Percentiles rank a stretch among this genome's conserved stretches.
Conservation (phyloP, 2,329 filamentous ascomycete genomes). For the Pyrenochaeta sp. region DNA sequence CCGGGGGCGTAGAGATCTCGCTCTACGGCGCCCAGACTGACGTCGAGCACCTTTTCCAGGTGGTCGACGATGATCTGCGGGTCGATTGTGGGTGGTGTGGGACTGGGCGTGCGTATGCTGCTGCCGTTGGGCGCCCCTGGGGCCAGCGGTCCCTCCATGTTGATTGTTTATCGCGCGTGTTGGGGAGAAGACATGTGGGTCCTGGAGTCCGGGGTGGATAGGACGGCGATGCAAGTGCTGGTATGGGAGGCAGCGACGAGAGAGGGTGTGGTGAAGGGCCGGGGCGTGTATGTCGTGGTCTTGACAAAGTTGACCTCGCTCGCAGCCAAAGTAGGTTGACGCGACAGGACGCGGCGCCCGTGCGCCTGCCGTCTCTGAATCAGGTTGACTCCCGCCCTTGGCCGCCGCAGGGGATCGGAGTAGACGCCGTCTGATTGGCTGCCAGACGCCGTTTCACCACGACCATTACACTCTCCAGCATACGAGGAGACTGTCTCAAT, state of each 20-base stretch:
- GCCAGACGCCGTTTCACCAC: constrained; percentile 3
- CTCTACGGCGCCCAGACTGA: constrained; percentile 62
- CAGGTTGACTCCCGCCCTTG: constrained; percentile 23
- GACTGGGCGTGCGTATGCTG: constrained; percentile 44
- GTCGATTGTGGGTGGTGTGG: constrained; percentile 52
- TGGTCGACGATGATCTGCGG: constrained; percentile 58
- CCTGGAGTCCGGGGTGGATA: constrained; percentile 23
- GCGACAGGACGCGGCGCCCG: no score
- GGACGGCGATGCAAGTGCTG: constrained; percentile 6
- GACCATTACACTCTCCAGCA: constrained; percentile 13
- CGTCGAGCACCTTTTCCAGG: constrained; percentile 56
- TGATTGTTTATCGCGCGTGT: constrained; percentile 35
- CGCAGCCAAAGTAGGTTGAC: constrained; percentile 27
- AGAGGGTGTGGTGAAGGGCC: constrained; percentile 15
- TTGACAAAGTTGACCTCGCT: constrained; percentile 18
- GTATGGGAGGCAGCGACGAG: constrained; percentile 8
- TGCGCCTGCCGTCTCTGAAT: no score
- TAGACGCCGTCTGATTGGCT: constrained; percentile 28
- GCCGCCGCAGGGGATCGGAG: constrained; percentile 31
- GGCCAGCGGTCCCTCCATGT: constrained; percentile 52
- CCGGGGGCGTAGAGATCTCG: constrained; percentile 81
- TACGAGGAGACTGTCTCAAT: no score
- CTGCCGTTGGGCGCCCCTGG: constrained; percentile 50
- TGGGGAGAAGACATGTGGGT: constrained; percentile 42
- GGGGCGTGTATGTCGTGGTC: constrained; percentile 34